Evolutionary conservation across 768 basidiomycete genomes (phyloP).

Genomic region (Boletus eberwhitei): DNA sequence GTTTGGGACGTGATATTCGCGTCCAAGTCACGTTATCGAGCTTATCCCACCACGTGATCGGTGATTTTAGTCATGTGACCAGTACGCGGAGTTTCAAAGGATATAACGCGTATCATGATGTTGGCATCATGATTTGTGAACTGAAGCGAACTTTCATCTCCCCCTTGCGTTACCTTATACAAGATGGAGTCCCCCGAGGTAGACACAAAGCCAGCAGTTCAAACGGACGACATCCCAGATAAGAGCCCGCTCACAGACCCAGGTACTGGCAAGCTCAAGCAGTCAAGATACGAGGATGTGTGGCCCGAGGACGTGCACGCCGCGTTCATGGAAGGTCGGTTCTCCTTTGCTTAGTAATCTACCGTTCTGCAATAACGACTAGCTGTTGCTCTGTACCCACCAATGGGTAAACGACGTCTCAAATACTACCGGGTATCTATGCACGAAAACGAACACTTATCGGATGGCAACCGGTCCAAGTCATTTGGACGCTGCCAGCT

Average conservation of each 20-base stretch:
- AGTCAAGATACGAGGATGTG: slow-evolving; percentile 34
- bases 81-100: slow-evolving; percentile 23
- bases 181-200: slow-evolving; percentile 20
- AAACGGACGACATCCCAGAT: slow-evolving; percentile 6
- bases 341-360: not conserved
- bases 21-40: slow-evolving; percentile 4
- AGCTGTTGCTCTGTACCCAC: slow-evolving; percentile 32
- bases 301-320: slow-evolving; percentile 35
- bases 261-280: slow-evolving; percentile 18
- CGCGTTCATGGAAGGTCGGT: slow-evolving; percentile 37
- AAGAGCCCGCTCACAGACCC: not conserved
- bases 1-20: not conserved
- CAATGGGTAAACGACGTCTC: slow-evolving; percentile 36
- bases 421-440: slow-evolving; percentile 29
- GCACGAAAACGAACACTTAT: slow-evolving; percentile 9
- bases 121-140: slow-evolving; percentile 1
- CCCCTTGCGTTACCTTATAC: slow-evolving; percentile 12
- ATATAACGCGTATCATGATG: slow-evolving; percentile 13
- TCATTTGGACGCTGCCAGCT: slow-evolving; percentile 40
- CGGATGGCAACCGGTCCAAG: slow-evolving; percentile 15
- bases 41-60: slow-evolving; percentile 18
- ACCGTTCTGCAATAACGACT: slow-evolving; percentile 9
- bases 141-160: slow-evolving; percentile 1
- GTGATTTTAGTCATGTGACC: slow-evolving; percentile 31
- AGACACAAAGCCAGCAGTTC: slow-evolving; percentile 16